phyloP scores from a whole-genome alignment of 2,329 filamentous ascomycete species.

The Diaporthe longicolla region DNA sequence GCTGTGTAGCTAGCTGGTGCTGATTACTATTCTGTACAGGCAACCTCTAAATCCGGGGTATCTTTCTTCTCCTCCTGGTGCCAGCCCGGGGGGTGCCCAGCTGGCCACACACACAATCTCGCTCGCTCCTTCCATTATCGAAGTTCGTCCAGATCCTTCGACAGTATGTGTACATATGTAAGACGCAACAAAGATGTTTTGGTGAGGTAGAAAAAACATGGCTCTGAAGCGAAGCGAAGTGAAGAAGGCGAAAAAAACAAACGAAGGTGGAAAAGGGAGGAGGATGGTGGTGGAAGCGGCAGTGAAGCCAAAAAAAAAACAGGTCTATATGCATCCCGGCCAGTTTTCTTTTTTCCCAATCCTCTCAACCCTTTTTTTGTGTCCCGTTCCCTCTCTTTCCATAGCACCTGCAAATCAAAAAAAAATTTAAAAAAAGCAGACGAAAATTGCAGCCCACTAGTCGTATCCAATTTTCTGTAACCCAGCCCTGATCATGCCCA shows the following conservation, averaged over 20 bases:
- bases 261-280: constrained; percentile 35
- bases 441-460: constrained; percentile 30
- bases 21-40: constrained; percentile 46
- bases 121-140: constrained; percentile 29
- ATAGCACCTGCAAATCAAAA: constrained; percentile 39
- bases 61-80: constrained; percentile 50
- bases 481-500: constrained; percentile 42
- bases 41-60: constrained; percentile 49
- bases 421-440: constrained; percentile 30
- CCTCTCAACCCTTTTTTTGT: constrained; percentile 41
- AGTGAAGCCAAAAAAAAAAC: constrained; percentile 43
- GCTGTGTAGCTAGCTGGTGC: constrained; percentile 47
- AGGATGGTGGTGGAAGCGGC: constrained; percentile 35
- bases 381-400: constrained; percentile 40
- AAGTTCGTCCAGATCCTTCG: constrained; percentile 41
- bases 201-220: constrained; percentile 28
- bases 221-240: constrained; percentile 39
- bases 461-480: constrained; percentile 41
- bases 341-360: constrained; percentile 45
- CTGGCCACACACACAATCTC: constrained; percentile 42
- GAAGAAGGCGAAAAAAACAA: constrained; percentile 33
- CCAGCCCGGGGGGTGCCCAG: constrained; percentile 49
- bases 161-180: constrained; percentile 47
- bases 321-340: constrained; percentile 50
- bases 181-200: constrained; percentile 35